Base-by-base conservation (phyloP, 1,139 yeast species). In the Taphrina confusa region DNA sequence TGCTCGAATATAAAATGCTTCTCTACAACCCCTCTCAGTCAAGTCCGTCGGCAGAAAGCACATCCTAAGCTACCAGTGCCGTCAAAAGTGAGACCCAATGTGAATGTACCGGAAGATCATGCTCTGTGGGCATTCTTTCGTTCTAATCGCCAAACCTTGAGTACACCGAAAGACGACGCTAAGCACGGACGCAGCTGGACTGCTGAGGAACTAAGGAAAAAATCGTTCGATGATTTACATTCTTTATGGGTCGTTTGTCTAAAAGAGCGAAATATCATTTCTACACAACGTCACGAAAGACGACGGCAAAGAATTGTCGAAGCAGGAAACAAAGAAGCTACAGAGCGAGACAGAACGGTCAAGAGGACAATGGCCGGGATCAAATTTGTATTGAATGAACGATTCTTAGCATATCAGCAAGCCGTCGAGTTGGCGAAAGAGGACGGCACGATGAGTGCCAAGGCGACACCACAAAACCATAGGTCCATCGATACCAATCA, bases 61-160 rank as follows among this genome's bases (percentile, higher is more conserved):
- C 44, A 42, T 34, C 55, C 50, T 4, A n/a, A 16, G 4, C 37
- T 60, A n/a, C 62, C 62, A 8, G 45, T 46, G 2, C 62, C 61
- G 11, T 47, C 59, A 11, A 46, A 44, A 3, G 3, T 40, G n/a
- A 31, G 30, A n/a, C 57, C 44, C 8, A 25, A 30, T 6, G 56
- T 42, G 9, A 6, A 28, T 63, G 49, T 46, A n/a, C 18, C 58
- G 14, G 94, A 86, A 12, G 87, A 87, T 70, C 98, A 92, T 73
- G 97, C 98, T 37, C 78, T 92, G 66, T 92, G 97, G 97, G 94
- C 87, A 68, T 92, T 92, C 72, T 92, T 92, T 75, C 79, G 82
- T 42, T 25, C 42, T 1, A 79, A 84, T 50, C 78, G 81, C 63
- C 68, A 70, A 62, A 75, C 79, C 67, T 78, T 65, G 44, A 79